Base-by-base conservation (phyloP, 2,329 filamentous ascomycete genomes). In the Sporothrix variecibatus region DNA sequence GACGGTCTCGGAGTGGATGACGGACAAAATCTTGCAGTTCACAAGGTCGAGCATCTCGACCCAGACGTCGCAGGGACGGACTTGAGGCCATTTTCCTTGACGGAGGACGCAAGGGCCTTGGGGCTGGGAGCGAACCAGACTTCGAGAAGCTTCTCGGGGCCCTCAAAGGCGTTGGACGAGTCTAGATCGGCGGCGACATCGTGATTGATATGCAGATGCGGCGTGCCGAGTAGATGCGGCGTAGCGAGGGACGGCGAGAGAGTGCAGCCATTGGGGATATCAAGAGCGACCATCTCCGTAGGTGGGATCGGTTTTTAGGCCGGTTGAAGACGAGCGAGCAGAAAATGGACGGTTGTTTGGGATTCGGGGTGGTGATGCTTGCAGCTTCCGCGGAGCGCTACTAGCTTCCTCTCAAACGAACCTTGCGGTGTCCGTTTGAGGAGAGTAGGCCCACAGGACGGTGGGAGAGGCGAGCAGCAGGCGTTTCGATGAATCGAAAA, bases 341-440 rank as follows among this genome's bases (percentile, higher is more conserved):
- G 38, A 31, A n/a, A 3, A 40, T 17, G 26, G 28, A 23, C 26
- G 49, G 23, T 58, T 26, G 28, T 43, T 46, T 26, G 28, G 53
- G 38, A 60, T 62, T 31, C 4, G 53, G 9, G 23, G 12, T 26
- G 56, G 43, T 43, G 51, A 72, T 43, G 62, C 46, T 60, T 58
- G 51, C 73, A 76, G 78, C 87, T 87, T 90, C 89, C 88, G 91
- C 92, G 93, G 93, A 96, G 94, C 94, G 93, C 94, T 94, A 93
- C 94, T 94, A 93, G 94, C 94, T 97, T 91, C 93, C 91, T 89
- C 94, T 90, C 94, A 97, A 94, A 95, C 93, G 94, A 95, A 95
- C 92, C 90, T 92, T 94, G 92, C 90, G 90, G 92, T 88, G 93
- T 93, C 88, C 93, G 94, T 89, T 91, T 93, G 93, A 95, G 93